Conservation (phyloP, 169 alveolate genomes). For the Plasmodium cynomolgi region DNA sequence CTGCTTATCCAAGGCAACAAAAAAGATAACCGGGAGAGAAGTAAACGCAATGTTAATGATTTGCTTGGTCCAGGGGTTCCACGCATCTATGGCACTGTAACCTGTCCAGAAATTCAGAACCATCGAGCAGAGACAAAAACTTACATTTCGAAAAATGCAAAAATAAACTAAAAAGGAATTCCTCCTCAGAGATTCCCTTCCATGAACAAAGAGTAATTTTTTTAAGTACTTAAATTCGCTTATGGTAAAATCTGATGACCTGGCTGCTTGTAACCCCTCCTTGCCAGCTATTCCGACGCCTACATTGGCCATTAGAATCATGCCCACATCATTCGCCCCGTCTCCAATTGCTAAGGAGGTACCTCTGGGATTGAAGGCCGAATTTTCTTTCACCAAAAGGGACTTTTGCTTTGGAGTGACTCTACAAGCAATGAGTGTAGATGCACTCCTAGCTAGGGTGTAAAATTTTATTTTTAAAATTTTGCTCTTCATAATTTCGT, state of each 20-base stretch:
- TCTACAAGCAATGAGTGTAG: slow-evolving; percentile 96
- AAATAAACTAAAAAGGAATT: slow-evolving; percentile 86
- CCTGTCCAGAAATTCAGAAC: slow-evolving; percentile 79
- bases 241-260: slow-evolving; percentile 92
- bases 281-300: slow-evolving; percentile 98
- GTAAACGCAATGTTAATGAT: slow-evolving; percentile 84
- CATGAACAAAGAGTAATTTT: slow-evolving; percentile 90
- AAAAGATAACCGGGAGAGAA: slow-evolving; percentile 83
- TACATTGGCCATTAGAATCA: slow-evolving; percentile 98
- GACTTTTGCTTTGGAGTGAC: slow-evolving; percentile 98
- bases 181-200: slow-evolving; percentile 87
- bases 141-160: slow-evolving; percentile 83
- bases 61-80: slow-evolving; percentile 87
- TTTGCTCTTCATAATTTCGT: slow-evolving; percentile 76
- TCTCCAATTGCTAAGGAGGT: slow-evolving; percentile 96
- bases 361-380: slow-evolving; percentile 86
- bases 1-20: slow-evolving; percentile 85
- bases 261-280: slow-evolving; percentile 97
- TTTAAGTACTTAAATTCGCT: slow-evolving; percentile 89
- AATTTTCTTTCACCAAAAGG: slow-evolving; percentile 93
- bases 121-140: slow-evolving; percentile 79
- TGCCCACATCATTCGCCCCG: slow-evolving; percentile 99
- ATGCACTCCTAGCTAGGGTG: slow-evolving; percentile 83
- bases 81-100: slow-evolving; percentile 84
- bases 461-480: slow-evolving; percentile 78